Base-by-base conservation (phyloP, 768 basidiomycete genomes). In the Suillus fuscotomentosus region DNA sequence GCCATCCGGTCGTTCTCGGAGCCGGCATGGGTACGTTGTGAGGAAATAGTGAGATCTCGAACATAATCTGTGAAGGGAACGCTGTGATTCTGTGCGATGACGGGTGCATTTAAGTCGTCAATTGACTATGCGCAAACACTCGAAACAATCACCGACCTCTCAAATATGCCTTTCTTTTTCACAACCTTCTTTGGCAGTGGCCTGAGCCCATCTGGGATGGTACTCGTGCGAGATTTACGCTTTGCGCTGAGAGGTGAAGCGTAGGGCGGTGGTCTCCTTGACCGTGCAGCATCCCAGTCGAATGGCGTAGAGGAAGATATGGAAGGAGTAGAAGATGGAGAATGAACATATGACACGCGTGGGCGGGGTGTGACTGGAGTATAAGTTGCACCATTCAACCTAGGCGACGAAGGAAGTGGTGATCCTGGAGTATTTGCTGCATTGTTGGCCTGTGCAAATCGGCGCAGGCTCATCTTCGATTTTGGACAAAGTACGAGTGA, bases 261-360 rank as follows among this genome's bases (percentile, higher is more conserved):
- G 80, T 90, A 94, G 3, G 92, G 92, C 4, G 92, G 85, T 4
- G 90, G 88, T 66, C 81, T 82, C 59, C 84, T 80, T 1, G 85
- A 82, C n/a, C 89, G 82, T 14, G 88, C 93, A 0, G 93, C 92
- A 38, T 91, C 89, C 93, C 93, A 94, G 78, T 95, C 92, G 70
- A 95, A 95, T 1, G 92, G 90, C 10, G 83, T 75, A 8, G 89
- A 88, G 1, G 90, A 88, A 6, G 92, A 91, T 55, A 90, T 81
- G 3, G 92, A 94, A 5, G 90, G 87, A 0, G 89, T 87, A 2
- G 83, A 77, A 42, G 84, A 86, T 4, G 84, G 91, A 11, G 84
- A 90, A 48, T 88, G 80, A 73, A 87, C 75, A 69, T 81, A 70
- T 67, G 83, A 81, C 69, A 88, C 80, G 39, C 85, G 84, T 15